Percentiles rank a stretch among this genome's conserved stretches.
Evolutionary conservation across 2,329 filamentous ascomycete species (phyloP).

Genomic region (Diaporthe longicolla): DNA sequence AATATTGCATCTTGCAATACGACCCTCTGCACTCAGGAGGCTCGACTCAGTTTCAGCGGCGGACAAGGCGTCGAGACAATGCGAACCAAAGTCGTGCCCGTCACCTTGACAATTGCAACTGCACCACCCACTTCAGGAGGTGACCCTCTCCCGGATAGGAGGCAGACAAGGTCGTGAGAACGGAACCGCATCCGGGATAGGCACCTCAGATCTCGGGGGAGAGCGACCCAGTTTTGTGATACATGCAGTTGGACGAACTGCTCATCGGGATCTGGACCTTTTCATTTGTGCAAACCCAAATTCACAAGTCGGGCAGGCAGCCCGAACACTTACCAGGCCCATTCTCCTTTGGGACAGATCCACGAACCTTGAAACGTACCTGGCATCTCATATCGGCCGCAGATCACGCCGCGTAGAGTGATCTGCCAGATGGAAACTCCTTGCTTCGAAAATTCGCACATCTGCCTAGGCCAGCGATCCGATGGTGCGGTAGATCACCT

Average conservation of each 20-base stretch:
- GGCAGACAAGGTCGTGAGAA: conserved; percentile 11
- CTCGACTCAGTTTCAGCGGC: conserved; percentile 24
- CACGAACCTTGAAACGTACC: conserved; percentile 20
- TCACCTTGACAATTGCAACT: not conserved
- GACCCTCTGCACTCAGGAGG: conserved; percentile 5
- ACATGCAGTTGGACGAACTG: conserved; percentile 15
- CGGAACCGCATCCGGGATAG: conserved; percentile 9
- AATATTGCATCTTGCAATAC: not conserved
- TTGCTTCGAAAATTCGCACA: conserved; percentile 21
- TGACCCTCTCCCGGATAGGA: not conserved
- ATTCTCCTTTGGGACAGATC: conserved; percentile 14
- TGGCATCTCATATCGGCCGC: conserved; percentile 24
- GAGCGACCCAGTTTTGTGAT: conserved; percentile 28
- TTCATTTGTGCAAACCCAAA: not conserved
- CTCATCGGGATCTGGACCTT: conserved; percentile 12
- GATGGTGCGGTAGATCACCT: conserved; percentile 30
- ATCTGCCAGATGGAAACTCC: conserved; percentile 17
- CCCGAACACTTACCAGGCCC: conserved; percentile 9
- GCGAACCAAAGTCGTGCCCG: conserved; percentile 26
- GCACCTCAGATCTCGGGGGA: conserved; percentile 26
- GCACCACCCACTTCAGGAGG: conserved; percentile 4
- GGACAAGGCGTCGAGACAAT: conserved; percentile 28
- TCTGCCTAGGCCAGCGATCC: conserved; percentile 11
- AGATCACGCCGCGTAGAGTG: conserved; percentile 15
- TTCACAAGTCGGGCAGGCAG: conserved; percentile 11